These are phyloP conservation scores for Pseudisothecium myosuroides DNA, from an alignment of 225 moss, liverwort and hornwort species.

Conservation along the genomic window DNA sequence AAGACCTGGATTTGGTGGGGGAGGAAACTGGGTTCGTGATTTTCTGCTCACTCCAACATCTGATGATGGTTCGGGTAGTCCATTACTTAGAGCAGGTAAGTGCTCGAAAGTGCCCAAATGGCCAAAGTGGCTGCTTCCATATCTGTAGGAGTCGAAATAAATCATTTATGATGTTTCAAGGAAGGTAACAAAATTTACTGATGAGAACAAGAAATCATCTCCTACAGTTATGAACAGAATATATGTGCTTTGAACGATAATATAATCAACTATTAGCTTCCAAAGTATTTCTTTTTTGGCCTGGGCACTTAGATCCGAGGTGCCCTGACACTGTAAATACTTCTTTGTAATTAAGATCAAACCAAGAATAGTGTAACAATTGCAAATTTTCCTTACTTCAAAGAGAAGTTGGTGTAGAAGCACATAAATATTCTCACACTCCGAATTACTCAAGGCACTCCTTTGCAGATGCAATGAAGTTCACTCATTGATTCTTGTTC, in stretches of 20 bases:
- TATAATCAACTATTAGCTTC: neutral
- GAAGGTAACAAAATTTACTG: neutral
- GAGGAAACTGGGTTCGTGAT: slow-evolving; percentile 56
- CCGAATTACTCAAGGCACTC: neutral
- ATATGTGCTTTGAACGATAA: neutral
- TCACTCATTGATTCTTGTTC: neutral
- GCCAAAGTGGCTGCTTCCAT: neutral
- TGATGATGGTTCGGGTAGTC: slow-evolving; percentile 26
- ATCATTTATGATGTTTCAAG: neutral
- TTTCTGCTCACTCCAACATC: slow-evolving; percentile 23
- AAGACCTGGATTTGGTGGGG: slow-evolving; percentile 66
- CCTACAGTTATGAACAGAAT: neutral
- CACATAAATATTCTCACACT: neutral
- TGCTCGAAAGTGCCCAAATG: neutral
- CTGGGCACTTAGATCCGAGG: neutral
- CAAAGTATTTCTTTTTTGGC: neutral
- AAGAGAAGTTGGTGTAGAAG: neutral
- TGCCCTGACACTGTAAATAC: neutral
- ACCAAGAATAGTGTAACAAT: neutral
- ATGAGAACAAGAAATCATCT: neutral
- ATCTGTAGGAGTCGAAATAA: neutral
- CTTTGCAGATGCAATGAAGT: neutral
- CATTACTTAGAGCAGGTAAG: slow-evolving; percentile 31
- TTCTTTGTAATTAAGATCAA: neutral
- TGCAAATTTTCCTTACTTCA: neutral